These are phyloP conservation scores for Glonium stellatum DNA, from an alignment of 495 filamentous ascomycete genomes.

Conservation along the genomic window DNA sequence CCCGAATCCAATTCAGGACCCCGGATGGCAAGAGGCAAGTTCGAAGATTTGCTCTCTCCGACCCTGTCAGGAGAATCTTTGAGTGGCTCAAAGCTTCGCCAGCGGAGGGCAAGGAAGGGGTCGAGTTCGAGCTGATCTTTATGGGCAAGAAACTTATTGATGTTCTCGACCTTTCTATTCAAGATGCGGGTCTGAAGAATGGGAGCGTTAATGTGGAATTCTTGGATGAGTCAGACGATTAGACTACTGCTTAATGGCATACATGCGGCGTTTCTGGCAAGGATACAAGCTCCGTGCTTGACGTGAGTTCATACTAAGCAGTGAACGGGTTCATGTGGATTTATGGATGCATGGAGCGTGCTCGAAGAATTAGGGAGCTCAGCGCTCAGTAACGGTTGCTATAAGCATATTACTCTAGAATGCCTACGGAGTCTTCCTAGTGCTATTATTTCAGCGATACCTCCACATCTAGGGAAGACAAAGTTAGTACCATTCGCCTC, in stretches of 20 bases:
- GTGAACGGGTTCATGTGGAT: no score
- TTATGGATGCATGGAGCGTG: no score
- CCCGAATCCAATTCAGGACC: conserved; percentile 85
- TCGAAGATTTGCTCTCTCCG: conserved; percentile 70
- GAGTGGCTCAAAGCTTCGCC: conserved; percentile 93
- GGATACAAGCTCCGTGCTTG: background rate
- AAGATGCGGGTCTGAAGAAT: conserved; percentile 80
- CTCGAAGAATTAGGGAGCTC: no score
- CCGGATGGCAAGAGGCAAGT: conserved; percentile 67
- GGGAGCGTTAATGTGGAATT: conserved; percentile 91
- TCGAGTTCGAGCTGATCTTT: conserved; percentile 76
- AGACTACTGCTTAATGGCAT: background rate
- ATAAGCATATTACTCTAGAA: no score
- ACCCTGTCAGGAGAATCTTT: conserved; percentile 75
- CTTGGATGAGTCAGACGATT: conserved; percentile 41
- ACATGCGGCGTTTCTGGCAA: background rate
- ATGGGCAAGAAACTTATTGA: conserved; percentile 79
- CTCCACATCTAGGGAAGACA: no score
- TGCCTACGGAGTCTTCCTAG: no score
- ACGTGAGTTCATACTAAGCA: background rate
- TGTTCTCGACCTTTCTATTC: conserved; percentile 60
- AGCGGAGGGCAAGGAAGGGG: conserved; percentile 65
- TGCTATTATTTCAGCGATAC: no score
- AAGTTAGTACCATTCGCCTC: no score
- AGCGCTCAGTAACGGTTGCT: no score